Percentiles rank a stretch among this genome's conserved stretches.
These are phyloP conservation scores for Clathrus columnatus DNA, from an alignment of 768 basidiomycete genomes.

Conservation along the genomic window DNA sequence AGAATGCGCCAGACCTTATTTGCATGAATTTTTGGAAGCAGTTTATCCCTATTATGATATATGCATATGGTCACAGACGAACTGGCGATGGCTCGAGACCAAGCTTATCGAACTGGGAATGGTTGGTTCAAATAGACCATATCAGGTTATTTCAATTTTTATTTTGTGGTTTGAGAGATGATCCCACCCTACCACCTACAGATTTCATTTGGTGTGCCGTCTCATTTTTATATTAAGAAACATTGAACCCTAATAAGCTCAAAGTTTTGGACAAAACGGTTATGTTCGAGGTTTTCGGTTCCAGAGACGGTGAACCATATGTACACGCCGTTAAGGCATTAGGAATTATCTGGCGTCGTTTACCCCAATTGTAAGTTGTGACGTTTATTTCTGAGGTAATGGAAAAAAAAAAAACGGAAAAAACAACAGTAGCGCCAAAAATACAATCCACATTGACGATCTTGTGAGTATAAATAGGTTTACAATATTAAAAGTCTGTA, in stretches of 20 bases:
- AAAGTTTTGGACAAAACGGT: constrained; percentile 75
- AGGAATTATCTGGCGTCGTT: constrained; percentile 81
- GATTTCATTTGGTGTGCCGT: constrained; percentile 54
- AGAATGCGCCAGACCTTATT: constrained; percentile 74
- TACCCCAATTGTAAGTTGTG: constrained; percentile 59
- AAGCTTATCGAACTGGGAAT: constrained; percentile 83
- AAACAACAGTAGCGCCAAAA: constrained; percentile 47
- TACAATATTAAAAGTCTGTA: neutral
- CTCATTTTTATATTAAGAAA: neutral
- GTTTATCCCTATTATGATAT: constrained; percentile 83
- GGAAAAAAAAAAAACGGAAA: too few relatives aligned
- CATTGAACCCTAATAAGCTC: constrained; percentile 10
- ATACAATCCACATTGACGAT: constrained; percentile 87
- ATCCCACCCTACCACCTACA: constrained; percentile 7
- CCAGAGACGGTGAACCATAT: constrained; percentile 64
- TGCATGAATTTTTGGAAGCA: constrained; percentile 77
- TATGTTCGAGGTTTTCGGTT: constrained; percentile 84
- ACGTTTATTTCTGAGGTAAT: too few relatives aligned
- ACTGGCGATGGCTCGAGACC: constrained; percentile 84
- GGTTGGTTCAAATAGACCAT: constrained; percentile 60
- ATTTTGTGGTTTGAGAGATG: neutral
- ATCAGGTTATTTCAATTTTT: constrained; percentile 41
- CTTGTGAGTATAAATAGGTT: constrained; percentile 44
- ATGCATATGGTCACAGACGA: constrained; percentile 85
- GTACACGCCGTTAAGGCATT: constrained; percentile 76